phyloP scores from a whole-genome alignment of 345 rosid genomes.

The Turnera subulata region DNA sequence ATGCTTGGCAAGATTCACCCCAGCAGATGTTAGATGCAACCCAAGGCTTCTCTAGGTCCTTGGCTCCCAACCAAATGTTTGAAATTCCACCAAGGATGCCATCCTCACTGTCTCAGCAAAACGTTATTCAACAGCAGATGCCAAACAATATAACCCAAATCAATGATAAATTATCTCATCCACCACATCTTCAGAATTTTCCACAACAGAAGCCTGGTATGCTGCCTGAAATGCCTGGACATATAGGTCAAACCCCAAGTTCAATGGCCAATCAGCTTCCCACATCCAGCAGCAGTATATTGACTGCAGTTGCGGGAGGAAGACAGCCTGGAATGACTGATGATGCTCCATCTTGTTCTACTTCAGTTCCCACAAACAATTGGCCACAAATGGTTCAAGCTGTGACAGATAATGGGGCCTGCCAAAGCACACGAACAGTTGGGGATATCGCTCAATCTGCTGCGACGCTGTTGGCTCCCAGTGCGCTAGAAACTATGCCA shows the following conservation, averaged over 20 bases:
- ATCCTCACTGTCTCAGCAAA: constrained; percentile 37
- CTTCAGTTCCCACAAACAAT: constrained; percentile 51
- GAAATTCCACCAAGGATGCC: constrained; percentile 43
- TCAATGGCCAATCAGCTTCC: constrained; percentile 29
- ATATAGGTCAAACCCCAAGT: constrained; percentile 27
- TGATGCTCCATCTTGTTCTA: constrained; percentile 58
- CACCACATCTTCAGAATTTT: constrained; percentile 33
- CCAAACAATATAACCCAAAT: constrained; percentile 30
- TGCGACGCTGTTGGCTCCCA: constrained; percentile 34
- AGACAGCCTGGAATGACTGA: constrained; percentile 52
- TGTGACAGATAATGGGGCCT: constrained; percentile 25
- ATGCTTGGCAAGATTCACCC: constrained; percentile 44
- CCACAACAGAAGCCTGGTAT: constrained; percentile 41
- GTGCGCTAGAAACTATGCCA: constrained; percentile 35
- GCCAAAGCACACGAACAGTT: constrained; percentile 29
- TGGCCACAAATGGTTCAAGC: constrained; percentile 34
- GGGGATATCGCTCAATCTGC: constrained; percentile 51
- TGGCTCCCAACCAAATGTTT: constrained; percentile 32
- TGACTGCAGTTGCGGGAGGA: constrained; percentile 31
- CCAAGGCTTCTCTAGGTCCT: constrained; percentile 47
- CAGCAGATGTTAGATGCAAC: constrained; percentile 48
- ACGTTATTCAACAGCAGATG: constrained; percentile 35
- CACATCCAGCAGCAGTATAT: constrained; percentile 28
- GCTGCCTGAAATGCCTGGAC: constrained; percentile 40
- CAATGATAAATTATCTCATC: constrained; percentile 36